Conservation (phyloP, 306 rosid genomes). For the Benincasa hispida region DNA sequence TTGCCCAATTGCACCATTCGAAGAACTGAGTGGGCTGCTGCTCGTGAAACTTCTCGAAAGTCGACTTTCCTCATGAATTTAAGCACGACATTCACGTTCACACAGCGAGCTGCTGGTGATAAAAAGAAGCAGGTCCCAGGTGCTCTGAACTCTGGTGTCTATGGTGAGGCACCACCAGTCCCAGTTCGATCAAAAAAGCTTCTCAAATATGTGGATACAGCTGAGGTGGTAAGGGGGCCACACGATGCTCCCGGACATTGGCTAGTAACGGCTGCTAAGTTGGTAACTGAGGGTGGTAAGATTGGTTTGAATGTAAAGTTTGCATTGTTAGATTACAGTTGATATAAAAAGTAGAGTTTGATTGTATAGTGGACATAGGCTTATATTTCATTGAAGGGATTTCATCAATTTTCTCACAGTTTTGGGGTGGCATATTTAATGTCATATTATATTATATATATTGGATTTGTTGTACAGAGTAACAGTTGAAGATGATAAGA, state of each 20-base stretch:
- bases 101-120: slow-evolving; percentile 45
- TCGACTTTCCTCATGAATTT: slow-evolving; percentile 70
- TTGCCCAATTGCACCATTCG: slow-evolving; percentile 62
- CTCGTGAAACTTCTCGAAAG: slow-evolving; percentile 63
- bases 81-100: slow-evolving; percentile 86
- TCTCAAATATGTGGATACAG: slow-evolving; percentile 59
- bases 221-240: slow-evolving; percentile 82
- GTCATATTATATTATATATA: neutral
- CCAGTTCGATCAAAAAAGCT: slow-evolving; percentile 48
- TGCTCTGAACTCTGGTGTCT: slow-evolving; percentile 69
- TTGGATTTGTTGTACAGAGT: neutral
- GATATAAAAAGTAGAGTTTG: slow-evolving; percentile 12
- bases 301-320: slow-evolving; percentile 79
- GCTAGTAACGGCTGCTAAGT: slow-evolving; percentile 83
- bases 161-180: slow-evolving; percentile 78
- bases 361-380: slow-evolving; percentile 8
- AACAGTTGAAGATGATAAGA: neutral
- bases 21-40: slow-evolving; percentile 66
- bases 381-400: neutral
- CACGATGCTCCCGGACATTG: slow-evolving; percentile 92
- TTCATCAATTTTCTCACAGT: slow-evolving; percentile 1
- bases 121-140: slow-evolving; percentile 60
- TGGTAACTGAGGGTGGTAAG: slow-evolving; percentile 63
- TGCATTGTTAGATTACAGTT: slow-evolving; percentile 71
- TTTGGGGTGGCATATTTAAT: neutral